Base-by-base conservation (phyloP, 2,329 filamentous ascomycete genomes). In the Leptoxyphium fumago region DNA sequence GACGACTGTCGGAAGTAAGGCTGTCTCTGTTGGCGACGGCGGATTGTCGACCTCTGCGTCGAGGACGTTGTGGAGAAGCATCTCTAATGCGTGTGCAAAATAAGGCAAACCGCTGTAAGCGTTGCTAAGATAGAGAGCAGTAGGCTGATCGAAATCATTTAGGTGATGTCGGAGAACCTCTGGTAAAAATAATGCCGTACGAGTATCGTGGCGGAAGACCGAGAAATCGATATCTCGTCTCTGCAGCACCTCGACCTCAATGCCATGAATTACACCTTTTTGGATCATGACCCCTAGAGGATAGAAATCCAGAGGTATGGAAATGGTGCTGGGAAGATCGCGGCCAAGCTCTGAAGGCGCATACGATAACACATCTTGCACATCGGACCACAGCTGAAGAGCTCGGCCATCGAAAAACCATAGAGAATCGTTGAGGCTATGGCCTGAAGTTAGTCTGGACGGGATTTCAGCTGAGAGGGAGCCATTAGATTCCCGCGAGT, bases 391-490 rank as follows among this genome's bases (percentile, higher is more conserved):
- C 2, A 84, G 76, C 51, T 87, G 83, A 52, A 96, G 75, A 50
- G 88, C 80, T 45, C 76, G 77, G 5, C 91, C 91, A 55, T 94
- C 87, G 63, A 95, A 96, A 39, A 86, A 78, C 91, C 91, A 98
- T 2, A 98, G 67, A 1, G 91, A 96, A 64, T 95, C 86, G 43
- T 78, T 76, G 36, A 98, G 65, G 51, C 77, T 74, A 50, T 76
- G 59, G 15, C 58, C 55, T 7, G n/a, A n/a, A n/a, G 21, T 26
- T 7, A 26, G 3, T 26, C 21, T 26, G 21, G 21, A 9, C 56
- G 49, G 15, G 32, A 49, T 50, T 40, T 47, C 49, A 30, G 50
- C 46, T 1, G 46, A 45, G 29, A 50, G 36, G 38, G 46, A 45
- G 30, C 50, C 50, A 32, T 40, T 10, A 15, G 38, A 40, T 15